A percentile compares a stretch with the other conserved stretches of the same genome.
These are phyloP conservation scores for Podila clonocystis DNA, from an alignment of 192 early-diverging fungal species.

Conservation along the genomic window DNA sequence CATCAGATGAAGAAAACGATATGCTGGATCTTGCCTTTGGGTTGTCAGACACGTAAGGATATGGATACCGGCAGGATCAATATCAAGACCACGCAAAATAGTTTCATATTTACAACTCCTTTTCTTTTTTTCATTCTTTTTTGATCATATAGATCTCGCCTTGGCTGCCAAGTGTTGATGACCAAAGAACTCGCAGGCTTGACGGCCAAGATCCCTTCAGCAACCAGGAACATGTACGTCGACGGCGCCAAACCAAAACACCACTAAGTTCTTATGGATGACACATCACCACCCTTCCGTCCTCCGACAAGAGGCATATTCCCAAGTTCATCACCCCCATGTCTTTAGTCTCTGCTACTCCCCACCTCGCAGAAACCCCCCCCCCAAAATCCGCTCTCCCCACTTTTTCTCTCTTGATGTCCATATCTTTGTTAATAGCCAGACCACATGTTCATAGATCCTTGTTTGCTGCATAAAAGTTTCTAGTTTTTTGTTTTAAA, in stretches of 20 bases:
- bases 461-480: too few relatives aligned
- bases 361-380: too few relatives aligned
- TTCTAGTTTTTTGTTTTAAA: too few relatives aligned
- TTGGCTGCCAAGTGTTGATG: conserved; percentile 95
- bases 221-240: conserved; percentile 90
- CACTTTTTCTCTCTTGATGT: neutral
- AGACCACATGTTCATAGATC: too few relatives aligned
- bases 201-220: conserved; percentile 87
- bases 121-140: too few relatives aligned
- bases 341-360: neutral
- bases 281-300: neutral
- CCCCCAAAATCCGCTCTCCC: neutral
- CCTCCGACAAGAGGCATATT: too few relatives aligned
- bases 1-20: conserved; percentile 97
- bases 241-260: conserved; percentile 64
- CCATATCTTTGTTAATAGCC: neutral
- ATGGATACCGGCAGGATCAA: neutral
- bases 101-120: too few relatives aligned
- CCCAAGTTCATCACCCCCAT: neutral
- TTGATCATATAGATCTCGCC: conserved; percentile 70
- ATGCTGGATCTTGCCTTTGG: conserved; percentile 98
- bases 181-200: conserved; percentile 88
- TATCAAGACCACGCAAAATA: neutral
- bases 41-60: conserved; percentile 88
- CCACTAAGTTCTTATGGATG: conserved; percentile 6